Percentiles rank a stretch among this genome's conserved stretches.
These are phyloP conservation scores for Nemania bipapillata DNA, from an alignment of 2,329 filamentous ascomycete genomes.

Conservation along the genomic window DNA sequence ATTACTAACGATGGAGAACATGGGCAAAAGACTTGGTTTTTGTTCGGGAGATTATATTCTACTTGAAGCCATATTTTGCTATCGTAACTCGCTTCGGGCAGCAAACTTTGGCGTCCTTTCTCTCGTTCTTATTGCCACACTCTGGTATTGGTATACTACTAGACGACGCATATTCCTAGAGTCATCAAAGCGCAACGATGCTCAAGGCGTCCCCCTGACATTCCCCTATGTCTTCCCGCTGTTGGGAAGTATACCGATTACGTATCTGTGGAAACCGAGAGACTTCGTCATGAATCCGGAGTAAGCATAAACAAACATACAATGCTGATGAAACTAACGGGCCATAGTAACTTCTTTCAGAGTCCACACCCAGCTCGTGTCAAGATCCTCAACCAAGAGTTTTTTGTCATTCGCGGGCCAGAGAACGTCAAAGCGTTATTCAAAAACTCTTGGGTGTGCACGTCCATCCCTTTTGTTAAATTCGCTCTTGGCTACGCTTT, in stretches of 20 bases:
- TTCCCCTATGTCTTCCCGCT: slow-evolving; percentile 45
- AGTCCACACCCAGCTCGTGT: slow-evolving; percentile 39
- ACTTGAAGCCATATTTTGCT: background rate
- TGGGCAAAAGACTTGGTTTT: too few relatives aligned
- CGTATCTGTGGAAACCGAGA: slow-evolving; percentile 43
- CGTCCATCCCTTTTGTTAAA: slow-evolving; percentile 47
- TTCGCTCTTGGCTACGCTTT: slow-evolving; percentile 49
- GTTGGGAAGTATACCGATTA: slow-evolving; percentile 42
- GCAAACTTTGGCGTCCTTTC: slow-evolving; percentile 32
- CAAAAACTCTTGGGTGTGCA: slow-evolving; percentile 42
- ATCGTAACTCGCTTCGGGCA: slow-evolving; percentile 29
- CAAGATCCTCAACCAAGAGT: slow-evolving; percentile 44
- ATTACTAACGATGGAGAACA: too few relatives aligned
- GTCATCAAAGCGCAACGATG: slow-evolving; percentile 27
- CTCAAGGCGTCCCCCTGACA: slow-evolving; percentile 33
- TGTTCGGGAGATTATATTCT: too few relatives aligned
- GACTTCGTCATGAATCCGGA: slow-evolving; percentile 40
- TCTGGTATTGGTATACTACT: slow-evolving; percentile 36
- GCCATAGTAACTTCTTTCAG: slow-evolving; percentile 45
- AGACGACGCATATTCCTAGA: slow-evolving; percentile 18
- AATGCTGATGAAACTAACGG: background rate
- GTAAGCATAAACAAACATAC: slow-evolving; percentile 30
- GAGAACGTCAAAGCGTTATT: slow-evolving; percentile 47
- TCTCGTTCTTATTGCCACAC: slow-evolving; percentile 32
- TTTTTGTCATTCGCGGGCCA: slow-evolving; percentile 42